Conservation (phyloP, 495 filamentous ascomycete species). For the Aspergillus cristatus region DNA sequence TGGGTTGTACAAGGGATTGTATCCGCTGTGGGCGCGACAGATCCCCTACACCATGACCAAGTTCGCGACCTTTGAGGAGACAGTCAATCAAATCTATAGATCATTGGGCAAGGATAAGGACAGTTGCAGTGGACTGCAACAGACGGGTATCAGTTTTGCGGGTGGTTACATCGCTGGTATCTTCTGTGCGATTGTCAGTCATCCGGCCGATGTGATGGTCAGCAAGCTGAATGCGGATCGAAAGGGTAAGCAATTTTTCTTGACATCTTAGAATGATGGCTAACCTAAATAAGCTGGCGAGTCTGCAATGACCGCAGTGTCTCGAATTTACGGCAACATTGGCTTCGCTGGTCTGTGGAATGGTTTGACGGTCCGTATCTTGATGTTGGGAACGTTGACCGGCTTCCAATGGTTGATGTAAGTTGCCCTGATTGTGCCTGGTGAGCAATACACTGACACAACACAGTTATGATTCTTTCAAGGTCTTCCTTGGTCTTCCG, state of each 20-base stretch:
- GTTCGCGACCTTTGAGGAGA: slow-evolving; percentile 66
- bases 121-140: slow-evolving; percentile 48
- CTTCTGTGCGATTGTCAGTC: slow-evolving; percentile 55
- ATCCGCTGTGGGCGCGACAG: slow-evolving; percentile 62
- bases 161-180: slow-evolving; percentile 68
- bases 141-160: slow-evolving; percentile 60
- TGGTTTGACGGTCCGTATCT: slow-evolving; percentile 54
- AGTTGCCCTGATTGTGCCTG: slow-evolving; percentile 11
- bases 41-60: slow-evolving; percentile 73
- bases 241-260: slow-evolving; percentile 33
- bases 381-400: slow-evolving; percentile 56
- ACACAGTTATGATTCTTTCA: slow-evolving; percentile 60
- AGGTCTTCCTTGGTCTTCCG: slow-evolving; percentile 60
- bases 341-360: slow-evolving; percentile 65
- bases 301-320: slow-evolving; percentile 50
- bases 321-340: slow-evolving; percentile 63
- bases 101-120: slow-evolving; percentile 58
- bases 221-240: slow-evolving; percentile 60
- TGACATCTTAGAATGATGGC: slow-evolving; percentile 6
- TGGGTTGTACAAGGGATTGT: slow-evolving; percentile 60
- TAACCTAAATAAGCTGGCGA: slow-evolving; percentile 44
- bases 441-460: slow-evolving; percentile 7
- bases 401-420: slow-evolving; percentile 70
- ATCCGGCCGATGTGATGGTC: slow-evolving; percentile 66
- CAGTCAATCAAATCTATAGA: slow-evolving; percentile 53